Evolutionary conservation across 345 rosid species (phyloP).

Genomic region (Brassica nigra): DNA sequence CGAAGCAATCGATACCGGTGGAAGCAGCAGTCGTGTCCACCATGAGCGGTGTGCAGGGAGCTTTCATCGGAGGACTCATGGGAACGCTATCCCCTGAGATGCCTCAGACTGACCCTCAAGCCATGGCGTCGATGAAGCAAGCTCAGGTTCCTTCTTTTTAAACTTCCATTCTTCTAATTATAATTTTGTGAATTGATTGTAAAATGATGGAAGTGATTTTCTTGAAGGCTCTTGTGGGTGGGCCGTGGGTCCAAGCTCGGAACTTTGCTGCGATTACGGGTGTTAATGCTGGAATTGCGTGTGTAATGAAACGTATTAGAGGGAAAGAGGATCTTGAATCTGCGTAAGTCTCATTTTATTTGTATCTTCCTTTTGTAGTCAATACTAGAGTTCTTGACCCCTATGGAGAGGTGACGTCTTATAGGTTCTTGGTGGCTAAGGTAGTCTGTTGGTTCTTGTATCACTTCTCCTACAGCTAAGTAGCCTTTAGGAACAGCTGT

Average conservation of each 20-base stretch:
- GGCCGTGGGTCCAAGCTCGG: conserved; percentile 91
- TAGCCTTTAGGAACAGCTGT: not conserved
- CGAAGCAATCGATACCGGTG: conserved; percentile 70
- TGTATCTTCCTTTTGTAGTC: not conserved
- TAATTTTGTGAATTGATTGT: not conserved
- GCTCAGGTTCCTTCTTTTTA: conserved; percentile 61
- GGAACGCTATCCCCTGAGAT: conserved; percentile 59
- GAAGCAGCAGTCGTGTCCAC: conserved; percentile 80
- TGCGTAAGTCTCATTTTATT: conserved; percentile 36
- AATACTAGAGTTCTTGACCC: too few species aligned
- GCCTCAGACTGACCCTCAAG: conserved; percentile 64
- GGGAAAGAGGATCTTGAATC: conserved; percentile 96
- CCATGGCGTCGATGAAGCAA: conserved; percentile 80
- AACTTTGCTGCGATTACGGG: conserved; percentile 91
- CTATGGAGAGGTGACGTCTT: too few species aligned
- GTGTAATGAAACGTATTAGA: conserved; percentile 80
- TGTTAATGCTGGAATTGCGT: conserved; percentile 84
- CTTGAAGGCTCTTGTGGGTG: conserved; percentile 78
- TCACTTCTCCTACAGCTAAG: not conserved
- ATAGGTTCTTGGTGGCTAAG: too few species aligned
- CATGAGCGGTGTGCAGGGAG: conserved; percentile 76
- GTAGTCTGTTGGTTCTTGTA: too few species aligned
- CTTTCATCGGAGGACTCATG: conserved; percentile 79
- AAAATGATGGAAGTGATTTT: not conserved
- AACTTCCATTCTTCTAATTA: not conserved